Evolutionary conservation across 2,329 filamentous ascomycete species (phyloP).

Genomic region (Exophiala sp.): DNA sequence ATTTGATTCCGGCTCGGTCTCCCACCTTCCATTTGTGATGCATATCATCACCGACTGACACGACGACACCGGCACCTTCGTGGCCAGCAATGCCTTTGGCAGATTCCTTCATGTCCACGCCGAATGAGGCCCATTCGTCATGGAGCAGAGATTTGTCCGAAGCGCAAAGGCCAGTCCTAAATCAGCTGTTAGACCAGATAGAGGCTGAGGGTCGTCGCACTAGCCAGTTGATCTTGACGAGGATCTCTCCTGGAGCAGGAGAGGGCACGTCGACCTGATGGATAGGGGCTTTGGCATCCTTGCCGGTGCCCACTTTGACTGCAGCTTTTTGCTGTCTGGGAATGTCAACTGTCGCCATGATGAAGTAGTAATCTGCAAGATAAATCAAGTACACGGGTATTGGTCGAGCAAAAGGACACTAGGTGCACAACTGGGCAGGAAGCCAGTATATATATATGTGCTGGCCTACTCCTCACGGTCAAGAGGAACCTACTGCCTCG

Average conservation of each 20-base stretch:
- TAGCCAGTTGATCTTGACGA: slow-evolving; percentile 79
- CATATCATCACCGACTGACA: slow-evolving; percentile 69
- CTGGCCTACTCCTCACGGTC: too few relatives aligned
- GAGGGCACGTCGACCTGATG: slow-evolving; percentile 68
- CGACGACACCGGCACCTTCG: slow-evolving; percentile 76
- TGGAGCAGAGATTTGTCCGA: slow-evolving; percentile 54
- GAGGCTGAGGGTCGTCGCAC: slow-evolving; percentile 31
- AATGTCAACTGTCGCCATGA: slow-evolving; percentile 24
- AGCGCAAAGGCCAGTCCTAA: slow-evolving; percentile 72
- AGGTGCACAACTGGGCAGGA: too few relatives aligned
- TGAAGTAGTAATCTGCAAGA: background rate
- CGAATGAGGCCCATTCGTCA: slow-evolving; percentile 26
- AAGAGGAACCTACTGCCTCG: too few relatives aligned
- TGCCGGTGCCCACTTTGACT: slow-evolving; percentile 23
- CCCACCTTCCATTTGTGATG: slow-evolving; percentile 73
- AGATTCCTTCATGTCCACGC: slow-evolving; percentile 22
- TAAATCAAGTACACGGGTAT: background rate
- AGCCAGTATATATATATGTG: too few relatives aligned
- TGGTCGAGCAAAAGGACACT: too few relatives aligned
- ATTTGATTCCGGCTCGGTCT: slow-evolving; percentile 83
- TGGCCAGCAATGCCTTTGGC: slow-evolving; percentile 40
- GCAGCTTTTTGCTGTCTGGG: slow-evolving; percentile 27
- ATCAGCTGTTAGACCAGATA: slow-evolving; percentile 7
- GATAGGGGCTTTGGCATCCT: slow-evolving; percentile 23
- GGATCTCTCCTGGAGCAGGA: slow-evolving; percentile 82